Evolutionary conservation across 371 early-diverging fungal species (phyloP), one percentile per base, ranked within the genome.

Genomic region (Mortierella sp.): DNA sequence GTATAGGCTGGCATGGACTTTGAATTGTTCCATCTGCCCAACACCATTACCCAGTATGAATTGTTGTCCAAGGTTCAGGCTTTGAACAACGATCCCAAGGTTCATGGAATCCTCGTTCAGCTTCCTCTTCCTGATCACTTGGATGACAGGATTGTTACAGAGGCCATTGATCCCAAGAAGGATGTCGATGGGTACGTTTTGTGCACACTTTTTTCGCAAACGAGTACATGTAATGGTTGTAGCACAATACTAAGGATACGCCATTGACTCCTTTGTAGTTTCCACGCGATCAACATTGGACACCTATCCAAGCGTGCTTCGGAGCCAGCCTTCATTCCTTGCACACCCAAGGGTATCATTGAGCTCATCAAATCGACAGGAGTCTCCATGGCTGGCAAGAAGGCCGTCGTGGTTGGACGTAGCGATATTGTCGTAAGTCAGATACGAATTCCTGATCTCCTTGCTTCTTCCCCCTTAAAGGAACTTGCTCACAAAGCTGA

Each of bases 41-140:
- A 63, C 6, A 67, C 67, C 16, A 67, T 67, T 53, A 67, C 67
- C 10, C 63, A 67, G 53, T 55, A 45, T 27, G 68, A 86, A 46
- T 72, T 95, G 55, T 57, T 93, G 45, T 67, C 67, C 45, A 67
- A 74, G 54, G 86, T 94, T 40, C 79, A 86, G 22, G 71, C 76
- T 8, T 72, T 98, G 56, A 97, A 97, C 79, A 81, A 87, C 61
- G 92, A 95, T 78, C 86, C 86, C n/a, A 54, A 76, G 29, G 85
- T 96, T 16, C 96, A 96, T 68, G 98, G 98, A 50, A 90, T 98
- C 53, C 84, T 98, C 5, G 95, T 98, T 46, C 98, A 98, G 81
- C 85, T 96, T 69, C 98, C 98, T 46, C 84, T 98, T 17, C 96
- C 97, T 16, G 80, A 79, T 14, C 90, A 90, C 62, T 79, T 96